Evolutionary conservation across 139 green algal genomes (phyloP), one percentile per base, ranked within the genome.

Genomic region (Eudorina sp.): DNA sequence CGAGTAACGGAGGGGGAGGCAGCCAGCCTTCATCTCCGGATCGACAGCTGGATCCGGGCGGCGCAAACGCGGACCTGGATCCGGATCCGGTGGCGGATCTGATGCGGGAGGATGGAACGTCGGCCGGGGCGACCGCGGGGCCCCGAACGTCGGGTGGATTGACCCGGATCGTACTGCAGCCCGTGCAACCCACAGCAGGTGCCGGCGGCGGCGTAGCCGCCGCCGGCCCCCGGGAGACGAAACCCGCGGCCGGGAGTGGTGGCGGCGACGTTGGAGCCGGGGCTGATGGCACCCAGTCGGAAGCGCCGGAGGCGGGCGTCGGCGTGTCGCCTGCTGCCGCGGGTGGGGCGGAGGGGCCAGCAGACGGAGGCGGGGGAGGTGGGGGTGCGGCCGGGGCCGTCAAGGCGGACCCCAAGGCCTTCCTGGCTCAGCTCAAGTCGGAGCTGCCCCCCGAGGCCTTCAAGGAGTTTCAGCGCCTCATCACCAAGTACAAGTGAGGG

Each of bases 401-500:
- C 74, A 58, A 81, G 74, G 66, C 53, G 7, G 69, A 75, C 69
- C 75, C 46, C 38, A 76, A 66, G 53, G 40, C 29, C 72, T 89
- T 92, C 25, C 86, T 78, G 82, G 31, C 41, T 2, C 82, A 88
- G 82, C 64, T 88, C 46, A 88, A 88, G 68, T 6, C 45, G 23
- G 82, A 88, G 29, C 82, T 88, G 13, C 64, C 41, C 29, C 29
- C 80, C 13, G 60, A 18, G 29, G 80, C 29, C 29, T 86, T 77
- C 58, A 86, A 76, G 80, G n/a, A 45, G 16, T 86, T 86, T n/a
- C 80, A 86, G 60, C 60, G 60, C 29, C 58, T 86, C 58, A 86
- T 86, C 41, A 45, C 41, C 2, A 73, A n/a, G 0, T 92, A 92
- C 85, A 90, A 84, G 90, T 90, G 72, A 48, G 84, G 27, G 38